Base-by-base conservation (phyloP, 2,329 filamentous ascomycete species). In the Fusarium nygamai region DNA sequence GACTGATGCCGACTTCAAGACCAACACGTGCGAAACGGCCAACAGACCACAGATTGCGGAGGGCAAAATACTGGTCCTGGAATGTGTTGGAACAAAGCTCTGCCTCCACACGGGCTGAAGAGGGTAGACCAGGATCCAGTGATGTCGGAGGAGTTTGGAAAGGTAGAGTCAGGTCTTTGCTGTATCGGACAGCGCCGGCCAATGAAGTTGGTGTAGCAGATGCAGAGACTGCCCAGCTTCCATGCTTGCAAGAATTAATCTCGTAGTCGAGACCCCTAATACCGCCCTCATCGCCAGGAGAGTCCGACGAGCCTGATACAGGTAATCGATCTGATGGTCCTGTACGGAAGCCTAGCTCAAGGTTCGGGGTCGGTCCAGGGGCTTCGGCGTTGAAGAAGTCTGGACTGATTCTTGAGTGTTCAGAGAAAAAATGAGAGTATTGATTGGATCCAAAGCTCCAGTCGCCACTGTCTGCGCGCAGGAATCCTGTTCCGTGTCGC, bases 1-100 rank as follows among this genome's bases (percentile, higher is more conserved):
- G 78, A 58, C 82, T 83, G 41, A 87, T 72, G 22, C 83, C 84
- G 19, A 87, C 70, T 64, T 88, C 86, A 39, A 88, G 77, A 17
- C 86, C 86, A 22, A 85, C 69, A 47, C 81, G 84, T 53, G 85
- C 82, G 75, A 84, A 84, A 14, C 80, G 77, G 41, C 85, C 84
- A 50, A 84, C 73, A 43, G 80, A 81, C 75, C 80, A 85, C 58
- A 88, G 80, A 51, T 83, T 84, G 9, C 86, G 84, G 44, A 87
- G 72, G 33, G 86, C 84, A 8, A 87, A 73, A 69, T 84, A 83
- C 36, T 81, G 81, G 36, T 83, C 80, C 24, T 79, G 79, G 39
- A 81, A 76, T 2, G 79, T 80, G 64, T 79, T 82, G 39, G 81
- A 81, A 29, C 82, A 84, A 3, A 87, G 74, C 61, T 87, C 86